A percentile compares a stretch with the other conserved stretches of the same genome.
phyloP scores from a whole-genome alignment of 164 flowering plant genomes.

The Kingdonia uniflora region DNA sequence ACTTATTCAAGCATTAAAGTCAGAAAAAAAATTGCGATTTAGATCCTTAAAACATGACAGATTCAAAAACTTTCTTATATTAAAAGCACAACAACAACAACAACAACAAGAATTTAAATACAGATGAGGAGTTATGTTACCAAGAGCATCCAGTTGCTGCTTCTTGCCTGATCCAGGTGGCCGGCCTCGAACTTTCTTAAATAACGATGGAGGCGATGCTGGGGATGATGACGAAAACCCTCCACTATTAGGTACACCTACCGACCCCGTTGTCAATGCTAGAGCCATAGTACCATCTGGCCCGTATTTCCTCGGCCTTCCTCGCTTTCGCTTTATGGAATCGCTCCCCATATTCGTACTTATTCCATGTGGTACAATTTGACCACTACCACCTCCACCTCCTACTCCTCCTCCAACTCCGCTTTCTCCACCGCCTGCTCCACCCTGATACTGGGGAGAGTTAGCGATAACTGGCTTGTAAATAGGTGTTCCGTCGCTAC shows the following conservation, averaged over 20 bases:
- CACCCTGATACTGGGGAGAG: conserved; percentile 29
- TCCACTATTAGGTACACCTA: conserved; percentile 9
- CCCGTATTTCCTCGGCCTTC: conserved; percentile 83
- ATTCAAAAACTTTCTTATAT: neutral
- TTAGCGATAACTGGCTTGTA: conserved; percentile 37
- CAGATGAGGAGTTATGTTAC: conserved; percentile 22
- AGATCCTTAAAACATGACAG: neutral
- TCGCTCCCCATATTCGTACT: conserved; percentile 31
- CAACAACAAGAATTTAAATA: conserved; percentile 1
- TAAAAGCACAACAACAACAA: neutral
- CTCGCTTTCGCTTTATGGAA: conserved; percentile 59
- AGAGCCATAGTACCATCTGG: conserved; percentile 57
- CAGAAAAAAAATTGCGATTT: neutral
- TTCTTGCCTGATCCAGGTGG: conserved; percentile 76
- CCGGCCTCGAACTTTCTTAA: conserved; percentile 63
- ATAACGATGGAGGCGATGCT: conserved; percentile 24
- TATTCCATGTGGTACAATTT: conserved; percentile 13
- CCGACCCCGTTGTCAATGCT: conserved; percentile 22
- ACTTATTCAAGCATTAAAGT: conserved; percentile 1
- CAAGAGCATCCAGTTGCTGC: conserved; percentile 44
- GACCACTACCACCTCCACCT: conserved; percentile 10
- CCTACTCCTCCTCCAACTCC: neutral
- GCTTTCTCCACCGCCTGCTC: neutral
- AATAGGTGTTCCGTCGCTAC: conserved; percentile 42
- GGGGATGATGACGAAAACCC: conserved; percentile 14